Conservation (phyloP, 352 stramenopile species). For the Elongisporangium undulatum region DNA sequence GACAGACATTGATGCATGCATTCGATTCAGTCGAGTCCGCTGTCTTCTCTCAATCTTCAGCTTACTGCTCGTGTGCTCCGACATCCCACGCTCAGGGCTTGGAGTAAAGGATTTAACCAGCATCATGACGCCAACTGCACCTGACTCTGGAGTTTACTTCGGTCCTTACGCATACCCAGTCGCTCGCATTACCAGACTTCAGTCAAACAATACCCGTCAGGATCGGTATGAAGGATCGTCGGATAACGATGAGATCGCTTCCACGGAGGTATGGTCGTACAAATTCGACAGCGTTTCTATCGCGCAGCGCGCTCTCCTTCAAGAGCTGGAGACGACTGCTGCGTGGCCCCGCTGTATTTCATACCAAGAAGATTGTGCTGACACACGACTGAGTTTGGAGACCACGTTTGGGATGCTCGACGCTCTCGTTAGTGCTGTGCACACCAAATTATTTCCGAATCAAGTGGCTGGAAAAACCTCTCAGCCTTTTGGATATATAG, state of each 20-base stretch:
- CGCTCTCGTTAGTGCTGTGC: constrained; percentile 16
- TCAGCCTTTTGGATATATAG: not conserved
- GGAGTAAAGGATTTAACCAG: constrained; percentile 14
- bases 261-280: constrained; percentile 15
- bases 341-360: constrained; percentile 3
- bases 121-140: constrained; percentile 8
- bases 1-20: constrained; percentile 3
- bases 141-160: constrained; percentile 11
- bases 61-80: constrained; percentile 9
- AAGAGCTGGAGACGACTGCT: constrained; percentile 8
- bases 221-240: constrained; percentile 1
- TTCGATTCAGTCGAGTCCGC: constrained; percentile 2
- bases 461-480: not conserved
- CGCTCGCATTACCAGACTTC: constrained; percentile 12
- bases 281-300: constrained; percentile 23
- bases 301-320: constrained; percentile 9
- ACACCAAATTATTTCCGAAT: not conserved
- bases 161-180: constrained; percentile 32
- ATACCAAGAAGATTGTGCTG: constrained; percentile 5
- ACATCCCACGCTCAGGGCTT: constrained; percentile 34
- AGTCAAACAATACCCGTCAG: not conserved
- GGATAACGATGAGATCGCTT: constrained; percentile 4
- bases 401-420: constrained; percentile 30
- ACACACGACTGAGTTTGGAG: constrained; percentile 9
- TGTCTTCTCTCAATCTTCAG: constrained; percentile 7